phyloP scores from a whole-genome alignment of 345 rosid species.

The Dipteronia dyeriana region DNA sequence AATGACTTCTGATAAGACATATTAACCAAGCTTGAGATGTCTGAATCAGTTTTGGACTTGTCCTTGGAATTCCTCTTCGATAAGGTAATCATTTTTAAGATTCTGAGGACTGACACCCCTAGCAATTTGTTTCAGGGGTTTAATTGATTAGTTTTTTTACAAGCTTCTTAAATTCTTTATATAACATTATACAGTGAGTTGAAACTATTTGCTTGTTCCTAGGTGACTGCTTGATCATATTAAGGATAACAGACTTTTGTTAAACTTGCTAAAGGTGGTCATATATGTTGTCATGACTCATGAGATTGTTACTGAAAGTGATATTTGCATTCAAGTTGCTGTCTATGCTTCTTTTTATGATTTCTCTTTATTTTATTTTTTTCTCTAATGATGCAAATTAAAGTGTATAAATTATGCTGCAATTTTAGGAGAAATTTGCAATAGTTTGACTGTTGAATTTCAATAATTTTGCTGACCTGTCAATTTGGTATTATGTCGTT shows the following conservation, averaged over 20 bases:
- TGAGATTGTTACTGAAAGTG: background rate
- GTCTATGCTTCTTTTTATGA: background rate
- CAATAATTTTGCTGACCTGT: background rate
- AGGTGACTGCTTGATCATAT: background rate
- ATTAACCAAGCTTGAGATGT: constrained; percentile 13
- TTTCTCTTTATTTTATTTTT: background rate
- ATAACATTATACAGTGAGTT: background rate
- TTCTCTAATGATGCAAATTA: background rate
- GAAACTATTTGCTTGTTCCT: background rate
- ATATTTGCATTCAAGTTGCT: background rate
- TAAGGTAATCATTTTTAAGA: constrained; percentile 13
- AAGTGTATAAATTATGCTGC: background rate
- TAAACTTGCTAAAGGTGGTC: background rate
- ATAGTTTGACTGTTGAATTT: background rate
- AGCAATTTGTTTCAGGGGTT: background rate
- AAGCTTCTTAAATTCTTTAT: background rate
- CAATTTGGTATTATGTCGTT: background rate
- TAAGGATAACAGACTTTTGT: background rate
- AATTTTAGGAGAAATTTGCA: background rate
- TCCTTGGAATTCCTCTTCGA: background rate
- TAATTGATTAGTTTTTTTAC: background rate
- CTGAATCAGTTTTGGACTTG: background rate
- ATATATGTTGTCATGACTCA: constrained; percentile 1
- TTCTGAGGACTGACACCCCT: background rate
- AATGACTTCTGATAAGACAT: constrained; percentile 21